Evolutionary conservation across 139 green algal genomes (phyloP).

Genomic region (Eudorina sp.): DNA sequence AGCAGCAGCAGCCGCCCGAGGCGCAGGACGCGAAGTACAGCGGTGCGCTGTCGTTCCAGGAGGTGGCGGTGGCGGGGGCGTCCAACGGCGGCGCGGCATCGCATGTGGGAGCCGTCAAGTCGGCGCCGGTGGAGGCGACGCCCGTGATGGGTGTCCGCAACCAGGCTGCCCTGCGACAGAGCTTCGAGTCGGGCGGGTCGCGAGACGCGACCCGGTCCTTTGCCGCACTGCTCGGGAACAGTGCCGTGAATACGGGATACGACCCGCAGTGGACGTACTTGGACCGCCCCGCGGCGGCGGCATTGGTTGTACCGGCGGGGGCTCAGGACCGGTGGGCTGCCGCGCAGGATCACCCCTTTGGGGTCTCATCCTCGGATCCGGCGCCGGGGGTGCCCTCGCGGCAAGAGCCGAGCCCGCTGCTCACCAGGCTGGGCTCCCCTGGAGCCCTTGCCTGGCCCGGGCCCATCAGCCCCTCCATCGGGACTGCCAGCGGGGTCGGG

Average conservation of each 20-base stretch:
- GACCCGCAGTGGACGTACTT: no score
- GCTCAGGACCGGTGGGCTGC: no score
- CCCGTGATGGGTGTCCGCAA: neutral
- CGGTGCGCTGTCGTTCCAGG: neutral
- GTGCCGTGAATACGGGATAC: no score
- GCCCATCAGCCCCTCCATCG: no score
- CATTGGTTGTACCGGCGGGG: no score
- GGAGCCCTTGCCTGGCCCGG: neutral
- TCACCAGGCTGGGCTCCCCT: neutral
- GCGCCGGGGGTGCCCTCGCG: no score
- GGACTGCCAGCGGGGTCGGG: neutral
- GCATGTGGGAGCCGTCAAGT: no score
- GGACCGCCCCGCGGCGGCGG: no score
- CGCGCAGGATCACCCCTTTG: no score
- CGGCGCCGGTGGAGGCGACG: neutral
- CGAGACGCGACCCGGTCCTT: neutral
- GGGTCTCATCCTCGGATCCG: no score
- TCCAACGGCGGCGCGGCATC: no score
- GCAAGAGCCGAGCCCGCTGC: no score
- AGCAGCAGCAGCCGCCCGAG: neutral
- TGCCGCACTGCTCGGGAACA: neutral
- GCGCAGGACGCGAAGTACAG: neutral
- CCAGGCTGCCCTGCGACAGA: neutral
- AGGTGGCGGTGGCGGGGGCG: neutral
- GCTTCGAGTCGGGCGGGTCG: slow-evolving; percentile 11